Evolutionary conservation across 2,329 filamentous ascomycete genomes (phyloP).

Genomic region (Lojkania enalia): DNA sequence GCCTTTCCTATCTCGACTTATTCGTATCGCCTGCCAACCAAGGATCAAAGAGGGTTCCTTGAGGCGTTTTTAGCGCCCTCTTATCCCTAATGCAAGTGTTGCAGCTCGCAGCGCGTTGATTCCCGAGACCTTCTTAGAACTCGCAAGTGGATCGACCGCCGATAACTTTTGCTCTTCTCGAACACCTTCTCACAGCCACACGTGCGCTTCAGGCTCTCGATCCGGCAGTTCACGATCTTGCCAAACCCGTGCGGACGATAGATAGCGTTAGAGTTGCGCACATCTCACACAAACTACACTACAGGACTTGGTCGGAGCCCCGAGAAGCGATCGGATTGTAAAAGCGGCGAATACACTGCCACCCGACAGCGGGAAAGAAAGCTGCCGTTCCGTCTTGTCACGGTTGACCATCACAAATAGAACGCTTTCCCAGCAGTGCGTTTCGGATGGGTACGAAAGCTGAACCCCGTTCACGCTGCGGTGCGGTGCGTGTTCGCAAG

Average conservation of each 20-base stretch:
- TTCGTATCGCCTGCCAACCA: slow-evolving; percentile 19
- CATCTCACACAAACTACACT: too few relatives aligned
- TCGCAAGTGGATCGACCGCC: slow-evolving; percentile 21
- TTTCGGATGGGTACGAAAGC: too few relatives aligned
- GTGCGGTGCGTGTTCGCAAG: too few relatives aligned
- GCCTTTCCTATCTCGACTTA: slow-evolving; percentile 12
- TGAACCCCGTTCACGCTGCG: too few relatives aligned
- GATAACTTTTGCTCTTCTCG: slow-evolving; percentile 23
- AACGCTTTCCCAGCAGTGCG: too few relatives aligned
- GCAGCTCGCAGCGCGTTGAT: slow-evolving; percentile 21
- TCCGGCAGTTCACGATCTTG: neutral
- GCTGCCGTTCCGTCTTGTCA: neutral
- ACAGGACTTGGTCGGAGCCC: too few relatives aligned
- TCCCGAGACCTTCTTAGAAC: slow-evolving; percentile 25
- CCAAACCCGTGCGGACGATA: neutral
- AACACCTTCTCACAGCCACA: too few relatives aligned
- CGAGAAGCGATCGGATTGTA: too few relatives aligned
- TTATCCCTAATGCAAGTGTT: slow-evolving; percentile 16
- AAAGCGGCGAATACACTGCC: neutral
- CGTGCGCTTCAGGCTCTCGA: neutral
- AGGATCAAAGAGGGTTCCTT: slow-evolving; percentile 31
- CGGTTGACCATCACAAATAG: too few relatives aligned
- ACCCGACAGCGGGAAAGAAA: neutral
- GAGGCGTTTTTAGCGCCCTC: slow-evolving; percentile 38
- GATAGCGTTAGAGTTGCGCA: neutral